Evolutionary conservation across 1,284 basidiomycete genomes (phyloP).

Genomic region (Phaffia rhodozyma): DNA sequence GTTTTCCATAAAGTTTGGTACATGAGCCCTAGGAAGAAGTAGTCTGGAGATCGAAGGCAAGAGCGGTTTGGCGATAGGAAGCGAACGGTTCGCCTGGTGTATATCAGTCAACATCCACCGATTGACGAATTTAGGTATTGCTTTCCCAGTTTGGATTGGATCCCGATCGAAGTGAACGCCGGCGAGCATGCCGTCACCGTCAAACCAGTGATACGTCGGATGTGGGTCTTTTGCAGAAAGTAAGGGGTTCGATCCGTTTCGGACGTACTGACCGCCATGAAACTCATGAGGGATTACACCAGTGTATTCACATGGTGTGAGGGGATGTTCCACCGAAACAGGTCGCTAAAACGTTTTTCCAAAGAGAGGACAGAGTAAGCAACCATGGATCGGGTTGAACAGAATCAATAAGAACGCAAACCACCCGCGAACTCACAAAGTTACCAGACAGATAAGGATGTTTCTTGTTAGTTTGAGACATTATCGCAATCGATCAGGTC

Average conservation of each 20-base stretch:
- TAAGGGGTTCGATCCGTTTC: conserved; percentile 41
- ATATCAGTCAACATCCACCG: conserved; percentile 19
- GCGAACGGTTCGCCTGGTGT: conserved; percentile 19
- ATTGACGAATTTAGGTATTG: conserved; percentile 23
- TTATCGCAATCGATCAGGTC: too few species aligned
- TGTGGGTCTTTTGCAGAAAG: background rate
- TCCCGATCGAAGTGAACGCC: conserved; percentile 37
- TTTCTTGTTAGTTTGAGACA: background rate
- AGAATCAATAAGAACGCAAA: too few species aligned
- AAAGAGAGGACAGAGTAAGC: background rate
- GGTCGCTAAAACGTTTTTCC: conserved; percentile 12
- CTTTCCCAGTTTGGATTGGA: conserved; percentile 8
- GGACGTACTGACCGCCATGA: conserved; percentile 35
- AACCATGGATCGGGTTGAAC: too few species aligned
- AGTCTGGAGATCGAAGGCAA: conserved; percentile 41
- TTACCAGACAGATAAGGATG: conserved; percentile 31
- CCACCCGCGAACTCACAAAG: conserved; percentile 21
- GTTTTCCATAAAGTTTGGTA: too few species aligned
- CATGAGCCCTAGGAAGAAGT: conserved; percentile 34
- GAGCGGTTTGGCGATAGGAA: conserved; percentile 29
- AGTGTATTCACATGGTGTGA: conserved; percentile 24
- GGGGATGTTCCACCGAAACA: conserved; percentile 27
- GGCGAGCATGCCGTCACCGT: conserved; percentile 41
- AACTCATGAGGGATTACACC: conserved; percentile 28
- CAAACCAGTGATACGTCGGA: conserved; percentile 25